Base-by-base conservation (phyloP, 495 filamentous ascomycete genomes). In the Hyaloscypha finlandica region DNA sequence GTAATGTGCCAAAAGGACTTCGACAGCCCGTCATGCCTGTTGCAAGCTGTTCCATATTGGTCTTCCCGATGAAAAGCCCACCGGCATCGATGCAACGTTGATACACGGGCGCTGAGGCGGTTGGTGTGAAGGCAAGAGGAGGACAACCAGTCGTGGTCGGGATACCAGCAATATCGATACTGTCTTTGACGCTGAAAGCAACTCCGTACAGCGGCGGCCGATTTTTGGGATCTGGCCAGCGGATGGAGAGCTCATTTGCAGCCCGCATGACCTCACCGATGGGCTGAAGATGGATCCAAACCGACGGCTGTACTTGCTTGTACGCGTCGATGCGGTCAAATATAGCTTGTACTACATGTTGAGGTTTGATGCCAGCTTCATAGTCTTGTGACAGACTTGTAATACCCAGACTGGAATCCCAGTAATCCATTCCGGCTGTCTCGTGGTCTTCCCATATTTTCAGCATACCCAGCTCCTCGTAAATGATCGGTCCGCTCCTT, bases 121-220 rank as follows among this genome's bases (percentile, higher is more conserved):
- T 29, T 6, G 70, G 70, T n/a, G 45, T 69, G 31, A 32, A 69
- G 6, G 68, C 64, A 12, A 70, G 55, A 64, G 71, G 63, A 42
- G 65, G 67, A 61, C 64, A 70, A 6, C 64, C 71, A n/a, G 32
- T 35, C 11, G 71, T 70, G 11, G 71, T 70, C 5, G 65, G 67
- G 42, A 70, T 63, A 29, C 64, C 71, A 11, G 60, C 48, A 59
- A 73, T 37, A 66, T 73, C 60, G 22, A 88, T 87, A 33, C 77
- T 80, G 66, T 89, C 86, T 70, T 88, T 86, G 53, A 86, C 68
- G 11, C 79, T 78, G 32, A 89, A 79, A 6, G 86, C 85, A 4
- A 89, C 77, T n/a, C 86, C 86, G 70, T 86, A 85, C 9, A 73
- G 42, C 16, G 71, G 64, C 19, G 67, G 67, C 31, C 67, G 60